Conservation (phyloP, 495 filamentous ascomycete genomes). For the Lophium mytilinum region DNA sequence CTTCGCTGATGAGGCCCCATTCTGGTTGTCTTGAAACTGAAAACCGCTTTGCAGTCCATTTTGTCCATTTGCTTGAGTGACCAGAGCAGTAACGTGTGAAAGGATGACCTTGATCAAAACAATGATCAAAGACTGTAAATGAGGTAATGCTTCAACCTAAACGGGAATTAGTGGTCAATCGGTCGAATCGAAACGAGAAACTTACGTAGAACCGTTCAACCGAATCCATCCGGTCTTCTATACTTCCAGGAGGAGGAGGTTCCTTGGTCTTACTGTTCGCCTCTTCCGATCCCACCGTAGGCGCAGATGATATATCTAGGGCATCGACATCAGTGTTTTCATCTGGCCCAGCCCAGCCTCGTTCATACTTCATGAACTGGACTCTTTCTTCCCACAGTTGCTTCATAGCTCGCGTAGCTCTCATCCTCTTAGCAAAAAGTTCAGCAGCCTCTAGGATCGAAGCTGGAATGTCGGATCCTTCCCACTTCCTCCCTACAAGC, state of each 20-base stretch:
- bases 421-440: slow-evolving; percentile 77
- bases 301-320: slow-evolving; percentile 35
- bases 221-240: slow-evolving; percentile 39
- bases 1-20: slow-evolving; percentile 26
- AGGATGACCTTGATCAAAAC: slow-evolving; percentile 82
- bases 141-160: slow-evolving; percentile 65
- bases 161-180: neutral
- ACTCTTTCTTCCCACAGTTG: slow-evolving; percentile 95
- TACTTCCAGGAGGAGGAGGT: slow-evolving; percentile 15
- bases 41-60: slow-evolving; percentile 37
- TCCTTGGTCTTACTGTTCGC: slow-evolving; percentile 2
- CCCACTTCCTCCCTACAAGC: slow-evolving; percentile 74
- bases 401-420: slow-evolving; percentile 81
- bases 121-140: slow-evolving; percentile 90
- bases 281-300: slow-evolving; percentile 10
- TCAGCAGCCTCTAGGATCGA: slow-evolving; percentile 94
- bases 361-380: slow-evolving; percentile 79
- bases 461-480: slow-evolving; percentile 81
- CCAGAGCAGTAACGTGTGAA: slow-evolving; percentile 64
- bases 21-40: slow-evolving; percentile 32
- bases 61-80: slow-evolving; percentile 45
- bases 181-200: neutral
- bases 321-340: slow-evolving; percentile 19
- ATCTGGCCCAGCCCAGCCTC: slow-evolving; percentile 55
- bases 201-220: slow-evolving; percentile 83